phyloP scores from a whole-genome alignment of 2,329 filamentous ascomycete species.

The Colletotrichum scovillei region DNA sequence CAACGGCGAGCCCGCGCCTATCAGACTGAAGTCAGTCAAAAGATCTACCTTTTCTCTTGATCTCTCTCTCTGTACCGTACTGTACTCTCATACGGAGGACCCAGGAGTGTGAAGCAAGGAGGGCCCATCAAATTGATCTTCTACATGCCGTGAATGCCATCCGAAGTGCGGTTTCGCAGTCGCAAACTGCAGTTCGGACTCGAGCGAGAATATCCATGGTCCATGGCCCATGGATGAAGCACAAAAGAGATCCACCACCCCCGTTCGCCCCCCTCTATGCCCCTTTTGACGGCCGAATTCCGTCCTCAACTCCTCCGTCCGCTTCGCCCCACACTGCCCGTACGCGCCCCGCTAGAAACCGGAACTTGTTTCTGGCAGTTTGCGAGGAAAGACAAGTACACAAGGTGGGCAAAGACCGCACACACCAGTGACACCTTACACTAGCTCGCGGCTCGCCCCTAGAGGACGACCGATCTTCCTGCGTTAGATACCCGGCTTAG shows the following conservation, averaged over 20 bases:
- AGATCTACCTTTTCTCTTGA: too few relatives aligned
- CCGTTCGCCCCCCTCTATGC: neutral
- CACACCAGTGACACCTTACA: neutral
- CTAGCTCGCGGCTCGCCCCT: conserved; percentile 29
- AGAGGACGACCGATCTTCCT: conserved; percentile 15
- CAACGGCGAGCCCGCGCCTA: neutral
- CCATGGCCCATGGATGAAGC: neutral
- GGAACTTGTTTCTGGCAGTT: neutral
- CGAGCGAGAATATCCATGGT: neutral
- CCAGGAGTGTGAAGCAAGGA: too few relatives aligned
- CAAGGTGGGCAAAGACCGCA: neutral
- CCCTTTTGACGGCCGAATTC: conserved; percentile 28
- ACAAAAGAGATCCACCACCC: neutral
- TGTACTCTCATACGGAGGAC: too few relatives aligned
- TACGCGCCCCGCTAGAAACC: neutral
- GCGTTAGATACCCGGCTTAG: neutral
- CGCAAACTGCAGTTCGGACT: neutral
- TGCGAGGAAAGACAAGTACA: neutral
- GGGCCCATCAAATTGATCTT: conserved; percentile 1
- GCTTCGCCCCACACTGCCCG: neutral
- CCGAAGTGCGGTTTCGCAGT: conserved; percentile 24
- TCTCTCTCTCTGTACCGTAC: neutral
- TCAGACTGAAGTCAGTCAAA: neutral
- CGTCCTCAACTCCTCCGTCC: conserved; percentile 4
- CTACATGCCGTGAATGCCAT: conserved; percentile 6